A percentile compares a stretch with the other conserved stretches of the same genome.
Evolutionary conservation across 768 basidiomycete species (phyloP).

Genomic region (Leccinellum rugosiceps): DNA sequence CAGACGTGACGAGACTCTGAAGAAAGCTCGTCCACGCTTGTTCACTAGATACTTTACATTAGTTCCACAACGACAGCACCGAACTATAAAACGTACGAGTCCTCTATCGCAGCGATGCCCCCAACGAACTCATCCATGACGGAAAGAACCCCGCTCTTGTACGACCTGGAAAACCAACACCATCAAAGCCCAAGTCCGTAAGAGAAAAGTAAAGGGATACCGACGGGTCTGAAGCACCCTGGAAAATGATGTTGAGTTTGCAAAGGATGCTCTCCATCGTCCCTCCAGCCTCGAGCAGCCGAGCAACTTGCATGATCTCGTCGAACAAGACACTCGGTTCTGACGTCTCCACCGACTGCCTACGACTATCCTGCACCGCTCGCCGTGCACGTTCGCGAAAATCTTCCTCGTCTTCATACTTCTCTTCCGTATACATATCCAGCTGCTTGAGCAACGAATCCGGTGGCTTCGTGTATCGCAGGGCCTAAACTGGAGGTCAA

Average conservation of each 20-base stretch:
- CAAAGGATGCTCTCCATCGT: conserved; percentile 57
- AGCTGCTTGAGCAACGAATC: conserved; percentile 78
- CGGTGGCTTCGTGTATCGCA: conserved; percentile 74
- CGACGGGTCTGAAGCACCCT: conserved; percentile 58
- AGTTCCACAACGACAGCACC: conserved; percentile 9
- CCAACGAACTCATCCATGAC: conserved; percentile 66
- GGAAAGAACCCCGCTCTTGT: conserved; percentile 57
- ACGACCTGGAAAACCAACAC: conserved; percentile 40
- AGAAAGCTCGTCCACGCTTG: conserved; percentile 63
- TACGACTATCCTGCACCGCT: conserved; percentile 27
- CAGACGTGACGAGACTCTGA: conserved; percentile 55
- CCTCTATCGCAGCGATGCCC: conserved; percentile 53
- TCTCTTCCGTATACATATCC: conserved; percentile 81
- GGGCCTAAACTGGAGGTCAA: conserved; percentile 43
- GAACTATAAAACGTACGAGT: conserved; percentile 49
- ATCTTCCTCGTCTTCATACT: conserved; percentile 87
- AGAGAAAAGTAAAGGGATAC: conserved; percentile 24
- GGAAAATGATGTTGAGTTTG: conserved; percentile 53
- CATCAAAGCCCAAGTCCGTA: conserved; percentile 1
- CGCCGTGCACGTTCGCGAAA: conserved; percentile 62
- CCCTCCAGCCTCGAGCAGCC: conserved; percentile 34
- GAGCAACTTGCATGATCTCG: conserved; percentile 58
- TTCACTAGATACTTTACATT: conserved; percentile 43
- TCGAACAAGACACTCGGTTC: conserved; percentile 56
- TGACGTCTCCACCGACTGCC: conserved; percentile 28